phyloP scores from a whole-genome alignment of 2,329 filamentous ascomycete species.

The Xylaria sp. region DNA sequence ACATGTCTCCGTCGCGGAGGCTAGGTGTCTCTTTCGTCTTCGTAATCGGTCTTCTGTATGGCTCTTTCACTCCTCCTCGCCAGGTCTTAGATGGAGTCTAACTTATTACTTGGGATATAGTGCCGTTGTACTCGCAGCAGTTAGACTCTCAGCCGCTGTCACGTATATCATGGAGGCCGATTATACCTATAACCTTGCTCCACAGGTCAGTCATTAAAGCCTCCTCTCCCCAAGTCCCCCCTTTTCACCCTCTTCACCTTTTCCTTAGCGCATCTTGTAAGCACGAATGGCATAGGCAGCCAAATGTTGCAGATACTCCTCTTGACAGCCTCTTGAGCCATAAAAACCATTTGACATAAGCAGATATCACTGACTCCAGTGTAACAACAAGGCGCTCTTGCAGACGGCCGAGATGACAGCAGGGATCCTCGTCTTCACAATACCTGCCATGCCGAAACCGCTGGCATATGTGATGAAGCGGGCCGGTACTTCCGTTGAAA shows the following conservation, averaged over 20 bases:
- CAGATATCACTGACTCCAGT: neutral
- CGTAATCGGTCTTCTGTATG: constrained; percentile 46
- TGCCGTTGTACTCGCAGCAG: constrained; percentile 16
- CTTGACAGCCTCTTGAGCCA: neutral
- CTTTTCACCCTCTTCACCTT: neutral
- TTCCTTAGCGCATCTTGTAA: neutral
- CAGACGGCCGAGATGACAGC: constrained; percentile 31
- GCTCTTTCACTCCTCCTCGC: neutral
- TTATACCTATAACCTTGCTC: constrained; percentile 24
- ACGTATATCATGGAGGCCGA: constrained; percentile 22
- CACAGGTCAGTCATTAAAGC: neutral
- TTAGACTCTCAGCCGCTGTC: constrained; percentile 22
- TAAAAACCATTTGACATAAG: neutral
- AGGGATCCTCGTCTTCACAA: constrained; percentile 28
- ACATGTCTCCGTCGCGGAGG: constrained; percentile 47
- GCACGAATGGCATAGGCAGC: neutral
- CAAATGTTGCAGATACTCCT: neutral
- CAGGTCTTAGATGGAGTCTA: constrained; percentile 12
- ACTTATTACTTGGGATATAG: constrained; percentile 22
- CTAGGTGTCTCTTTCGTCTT: constrained; percentile 49
- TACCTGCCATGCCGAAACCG: constrained; percentile 19
- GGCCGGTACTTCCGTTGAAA: constrained; percentile 9
- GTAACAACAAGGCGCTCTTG: constrained; percentile 19
- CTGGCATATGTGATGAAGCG: neutral
- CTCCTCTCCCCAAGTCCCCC: too few species aligned